phyloP scores from a whole-genome alignment of 495 filamentous ascomycete species.

The Neurospora terricola region DNA sequence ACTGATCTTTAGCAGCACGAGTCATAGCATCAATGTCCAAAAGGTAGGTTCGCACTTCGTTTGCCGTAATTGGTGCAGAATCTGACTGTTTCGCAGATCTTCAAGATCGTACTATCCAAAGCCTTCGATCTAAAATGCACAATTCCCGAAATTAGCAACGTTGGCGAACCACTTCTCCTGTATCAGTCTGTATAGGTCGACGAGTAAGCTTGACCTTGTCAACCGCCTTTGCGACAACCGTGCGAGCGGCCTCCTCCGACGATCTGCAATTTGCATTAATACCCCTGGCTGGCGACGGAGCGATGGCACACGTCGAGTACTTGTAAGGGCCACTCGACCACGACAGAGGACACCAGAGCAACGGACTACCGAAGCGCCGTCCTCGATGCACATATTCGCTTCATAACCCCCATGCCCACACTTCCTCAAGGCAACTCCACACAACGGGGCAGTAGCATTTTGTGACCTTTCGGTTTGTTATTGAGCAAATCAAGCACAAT shows the following conservation, averaged over 20 bases:
- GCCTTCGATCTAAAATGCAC: conserved; percentile 98
- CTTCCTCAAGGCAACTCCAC: background rate
- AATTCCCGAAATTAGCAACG: conserved; percentile 95
- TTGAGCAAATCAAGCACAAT: background rate
- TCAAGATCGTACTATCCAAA: conserved; percentile 98
- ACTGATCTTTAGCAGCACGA: conserved; percentile 96
- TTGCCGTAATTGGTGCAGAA: background rate
- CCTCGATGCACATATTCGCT: background rate
- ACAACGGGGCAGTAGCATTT: background rate
- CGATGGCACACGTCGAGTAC: background rate
- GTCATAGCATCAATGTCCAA: conserved; percentile 98
- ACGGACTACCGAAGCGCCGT: background rate
- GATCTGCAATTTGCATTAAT: background rate
- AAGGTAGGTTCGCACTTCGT: conserved; percentile 52
- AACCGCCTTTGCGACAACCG: background rate
- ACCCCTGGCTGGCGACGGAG: background rate
- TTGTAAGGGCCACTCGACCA: background rate
- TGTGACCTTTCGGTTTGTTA: background rate
- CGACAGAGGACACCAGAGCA: background rate
- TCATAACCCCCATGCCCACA: background rate
- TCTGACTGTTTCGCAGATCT: conserved; percentile 56
- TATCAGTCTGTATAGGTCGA: conserved; percentile 52
- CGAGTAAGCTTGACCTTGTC: background rate
- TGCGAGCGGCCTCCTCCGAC: background rate
- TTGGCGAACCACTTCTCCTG: conserved; percentile 89